Evolutionary conservation across 1,284 basidiomycete species (phyloP).

Genomic region (Pyrrhoderma lamaoense): DNA sequence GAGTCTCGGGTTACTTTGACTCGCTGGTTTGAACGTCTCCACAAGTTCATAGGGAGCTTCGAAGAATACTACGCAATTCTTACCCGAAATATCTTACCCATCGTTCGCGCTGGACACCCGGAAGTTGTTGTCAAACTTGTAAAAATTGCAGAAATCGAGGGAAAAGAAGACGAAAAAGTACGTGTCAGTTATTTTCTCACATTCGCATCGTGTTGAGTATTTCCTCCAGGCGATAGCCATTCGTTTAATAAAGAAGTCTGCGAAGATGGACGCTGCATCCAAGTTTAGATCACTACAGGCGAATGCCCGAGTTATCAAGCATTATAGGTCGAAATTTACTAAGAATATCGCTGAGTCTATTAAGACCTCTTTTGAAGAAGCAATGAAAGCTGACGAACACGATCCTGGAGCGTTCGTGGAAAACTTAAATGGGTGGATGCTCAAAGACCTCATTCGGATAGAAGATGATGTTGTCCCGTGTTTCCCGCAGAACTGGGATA

Average conservation of each 20-base stretch:
- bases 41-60: constrained; percentile 75
- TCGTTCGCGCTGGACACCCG: constrained; percentile 73
- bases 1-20: constrained; percentile 62
- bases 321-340: constrained; percentile 88
- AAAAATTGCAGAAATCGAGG: constrained; percentile 94
- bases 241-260: constrained; percentile 88
- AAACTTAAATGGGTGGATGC: constrained; percentile 77
- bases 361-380: constrained; percentile 64
- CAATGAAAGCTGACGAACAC: constrained; percentile 55
- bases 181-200: constrained; percentile 13
- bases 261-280: constrained; percentile 81
- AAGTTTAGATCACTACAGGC: constrained; percentile 91
- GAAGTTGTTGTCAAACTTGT: constrained; percentile 86
- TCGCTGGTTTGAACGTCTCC: constrained; percentile 85
- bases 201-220: neutral
- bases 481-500: constrained; percentile 90
- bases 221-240: constrained; percentile 75
- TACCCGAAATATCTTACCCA: constrained; percentile 69
- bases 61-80: constrained; percentile 83
- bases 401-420: constrained; percentile 74
- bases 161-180: constrained; percentile 91
- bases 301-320: constrained; percentile 90
- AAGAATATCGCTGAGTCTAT: constrained; percentile 79
- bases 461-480: constrained; percentile 83
- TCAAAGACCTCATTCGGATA: constrained; percentile 89